Evolutionary conservation across 352 stramenopile genomes (phyloP).

Genomic region (Globisporangium acanthophoron): DNA sequence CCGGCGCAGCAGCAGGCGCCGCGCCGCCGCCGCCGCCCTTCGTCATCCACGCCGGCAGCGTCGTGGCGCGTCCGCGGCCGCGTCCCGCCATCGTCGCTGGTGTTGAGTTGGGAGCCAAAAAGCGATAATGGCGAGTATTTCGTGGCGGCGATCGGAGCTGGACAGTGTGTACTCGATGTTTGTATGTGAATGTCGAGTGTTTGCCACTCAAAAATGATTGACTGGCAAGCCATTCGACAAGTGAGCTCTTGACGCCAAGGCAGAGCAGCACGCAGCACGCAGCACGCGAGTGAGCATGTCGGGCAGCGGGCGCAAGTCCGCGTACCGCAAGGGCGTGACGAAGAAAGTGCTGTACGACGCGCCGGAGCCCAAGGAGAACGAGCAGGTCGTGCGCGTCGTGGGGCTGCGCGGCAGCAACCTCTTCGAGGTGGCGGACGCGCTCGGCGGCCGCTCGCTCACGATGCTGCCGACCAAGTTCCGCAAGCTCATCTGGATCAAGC

Average conservation of each 20-base stretch:
- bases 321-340: slow-evolving; percentile 92
- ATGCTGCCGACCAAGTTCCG: slow-evolving; percentile 97
- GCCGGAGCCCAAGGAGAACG: slow-evolving; percentile 86
- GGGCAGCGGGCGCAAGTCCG: slow-evolving; percentile 84
- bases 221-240: not conserved
- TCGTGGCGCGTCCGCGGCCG: slow-evolving; percentile 64
- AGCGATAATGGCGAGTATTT: not conserved
- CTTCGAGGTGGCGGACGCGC: slow-evolving; percentile 88
- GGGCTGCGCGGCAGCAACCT: slow-evolving; percentile 93
- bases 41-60: slow-evolving; percentile 85
- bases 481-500: slow-evolving; percentile 99
- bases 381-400: slow-evolving; percentile 91
- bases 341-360: slow-evolving; percentile 89
- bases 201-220: not conserved
- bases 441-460: slow-evolving; percentile 73
- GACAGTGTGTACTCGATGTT: not conserved
- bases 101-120: not conserved
- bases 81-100: slow-evolving; percentile 56
- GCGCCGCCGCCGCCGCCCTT: slow-evolving; percentile 26
- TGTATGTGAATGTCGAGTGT: not conserved
- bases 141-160: not conserved
- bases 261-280: slow-evolving; percentile 1
- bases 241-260: not conserved
- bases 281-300: slow-evolving; percentile 45
- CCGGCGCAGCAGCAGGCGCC: not conserved